A percentile compares a stretch with the other conserved stretches of the same genome.
phyloP scores from a whole-genome alignment of 1,284 basidiomycete genomes.

The Rhodotorula glutinis region DNA sequence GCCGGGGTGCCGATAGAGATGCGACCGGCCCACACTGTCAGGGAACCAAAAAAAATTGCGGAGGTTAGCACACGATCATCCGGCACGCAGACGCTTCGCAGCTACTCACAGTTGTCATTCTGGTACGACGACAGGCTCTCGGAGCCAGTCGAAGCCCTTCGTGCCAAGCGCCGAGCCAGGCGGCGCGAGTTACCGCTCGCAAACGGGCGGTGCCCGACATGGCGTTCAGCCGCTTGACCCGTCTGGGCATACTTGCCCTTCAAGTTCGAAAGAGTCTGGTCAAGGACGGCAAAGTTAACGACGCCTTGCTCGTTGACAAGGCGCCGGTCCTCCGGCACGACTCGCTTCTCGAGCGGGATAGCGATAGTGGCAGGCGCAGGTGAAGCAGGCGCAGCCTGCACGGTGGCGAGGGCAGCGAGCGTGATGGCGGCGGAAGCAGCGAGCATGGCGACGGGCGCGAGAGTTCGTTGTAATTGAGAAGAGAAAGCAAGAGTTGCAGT shows the following conservation, averaged over 20 bases:
- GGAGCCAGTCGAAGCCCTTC: background rate
- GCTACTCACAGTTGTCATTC: constrained; percentile 33
- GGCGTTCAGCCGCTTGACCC: background rate
- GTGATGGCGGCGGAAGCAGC: background rate
- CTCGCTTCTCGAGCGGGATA: background rate
- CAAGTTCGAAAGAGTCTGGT: background rate
- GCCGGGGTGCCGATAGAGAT: constrained; percentile 40
- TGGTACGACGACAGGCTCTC: constrained; percentile 10
- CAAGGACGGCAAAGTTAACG: constrained; percentile 5
- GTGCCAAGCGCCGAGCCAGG: background rate
- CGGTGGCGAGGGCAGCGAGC: background rate
- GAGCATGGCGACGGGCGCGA: too few relatives aligned
- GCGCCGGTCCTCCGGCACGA: background rate
- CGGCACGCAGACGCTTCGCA: background rate
- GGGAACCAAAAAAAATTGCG: background rate
- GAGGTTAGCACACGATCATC: constrained; percentile 33
- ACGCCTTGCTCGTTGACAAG: constrained; percentile 5
- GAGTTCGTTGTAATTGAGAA: too few relatives aligned
- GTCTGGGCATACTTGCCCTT: background rate
- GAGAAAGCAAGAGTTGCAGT: too few relatives aligned
- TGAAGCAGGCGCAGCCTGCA: background rate
- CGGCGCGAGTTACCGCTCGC: background rate
- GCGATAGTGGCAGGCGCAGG: background rate
- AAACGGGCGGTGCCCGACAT: background rate
- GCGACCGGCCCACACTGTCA: constrained; percentile 40